Percentiles rank a stretch among this genome's conserved stretches.
Evolutionary conservation across 768 basidiomycete species (phyloP).

Genomic region (Clavaria fumosa): DNA sequence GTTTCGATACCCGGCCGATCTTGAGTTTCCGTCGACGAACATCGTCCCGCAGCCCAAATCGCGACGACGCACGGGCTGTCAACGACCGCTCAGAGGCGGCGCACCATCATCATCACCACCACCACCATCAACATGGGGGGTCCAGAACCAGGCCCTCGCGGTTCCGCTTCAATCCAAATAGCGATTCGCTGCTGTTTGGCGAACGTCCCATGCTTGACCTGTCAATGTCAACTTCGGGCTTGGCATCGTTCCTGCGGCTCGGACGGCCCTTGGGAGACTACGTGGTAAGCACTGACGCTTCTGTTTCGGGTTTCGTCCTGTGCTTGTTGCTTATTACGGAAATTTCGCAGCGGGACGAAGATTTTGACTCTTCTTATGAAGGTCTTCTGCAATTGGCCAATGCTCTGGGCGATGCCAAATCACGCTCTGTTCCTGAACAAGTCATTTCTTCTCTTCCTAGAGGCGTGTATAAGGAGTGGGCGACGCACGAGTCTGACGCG

Average conservation of each 20-base stretch:
- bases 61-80: too few relatives aligned
- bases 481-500: constrained; percentile 44
- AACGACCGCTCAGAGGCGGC: too few relatives aligned
- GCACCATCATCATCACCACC: too few relatives aligned
- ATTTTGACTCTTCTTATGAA: constrained; percentile 67
- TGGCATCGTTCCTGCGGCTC: constrained; percentile 10
- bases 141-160: not conserved
- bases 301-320: not conserved
- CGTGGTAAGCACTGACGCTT: constrained; percentile 27
- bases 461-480: constrained; percentile 55
- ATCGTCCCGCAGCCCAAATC: too few relatives aligned
- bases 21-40: too few relatives aligned
- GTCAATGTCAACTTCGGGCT: too few relatives aligned
- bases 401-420: constrained; percentile 52
- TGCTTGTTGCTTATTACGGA: constrained; percentile 7
- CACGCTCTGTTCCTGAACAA: constrained; percentile 45
- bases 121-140: too few relatives aligned
- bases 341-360: constrained; percentile 47
- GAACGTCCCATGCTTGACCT: not conserved
- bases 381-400: constrained; percentile 41
- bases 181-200: constrained; percentile 2
- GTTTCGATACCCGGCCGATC: too few relatives aligned
- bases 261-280: constrained; percentile 27
- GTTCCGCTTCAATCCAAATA: not conserved
- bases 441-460: constrained; percentile 45